Percentiles rank a stretch among this genome's conserved stretches.
These are phyloP conservation scores for Chrysoporthe deuterocubensis DNA, from an alignment of 2,329 filamentous ascomycete genomes.

Conservation along the genomic window DNA sequence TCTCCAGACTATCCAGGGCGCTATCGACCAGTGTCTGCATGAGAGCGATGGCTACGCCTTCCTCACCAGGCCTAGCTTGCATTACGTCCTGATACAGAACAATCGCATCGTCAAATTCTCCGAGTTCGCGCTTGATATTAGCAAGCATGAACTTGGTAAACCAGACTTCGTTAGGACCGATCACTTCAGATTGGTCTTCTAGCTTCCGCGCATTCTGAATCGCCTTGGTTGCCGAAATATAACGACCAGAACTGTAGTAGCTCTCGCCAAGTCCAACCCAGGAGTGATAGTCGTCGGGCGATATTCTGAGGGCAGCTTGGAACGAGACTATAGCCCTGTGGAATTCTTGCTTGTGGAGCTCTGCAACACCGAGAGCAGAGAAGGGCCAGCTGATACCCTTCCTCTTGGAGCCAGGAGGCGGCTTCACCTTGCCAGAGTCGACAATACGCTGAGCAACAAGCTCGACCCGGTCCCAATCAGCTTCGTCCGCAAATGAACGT, in stretches of 20 bases:
- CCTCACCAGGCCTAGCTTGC: slow-evolving; percentile 69
- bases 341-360: slow-evolving; percentile 93
- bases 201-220: slow-evolving; percentile 83
- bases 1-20: slow-evolving; percentile 75
- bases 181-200: slow-evolving; percentile 53
- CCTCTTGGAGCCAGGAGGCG: slow-evolving; percentile 88
- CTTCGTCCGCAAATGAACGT: slow-evolving; percentile 81
- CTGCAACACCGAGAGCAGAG: slow-evolving; percentile 88
- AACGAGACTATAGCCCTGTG: slow-evolving; percentile 88
- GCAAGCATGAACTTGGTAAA: slow-evolving; percentile 97
- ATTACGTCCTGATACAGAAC: slow-evolving; percentile 76
- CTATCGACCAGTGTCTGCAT: slow-evolving; percentile 88
- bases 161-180: slow-evolving; percentile 74
- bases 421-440: slow-evolving; percentile 90
- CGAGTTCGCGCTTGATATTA: slow-evolving; percentile 90
- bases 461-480: slow-evolving; percentile 97
- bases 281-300: slow-evolving; percentile 87
- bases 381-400: slow-evolving; percentile 96
- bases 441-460: slow-evolving; percentile 88
- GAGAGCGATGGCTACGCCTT: slow-evolving; percentile 84
- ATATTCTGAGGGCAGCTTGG: slow-evolving; percentile 82
- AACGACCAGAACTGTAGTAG: slow-evolving; percentile 91
- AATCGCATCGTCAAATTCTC: slow-evolving; percentile 86
- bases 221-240: slow-evolving; percentile 91
- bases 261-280: slow-evolving; percentile 98